A percentile compares a stretch with the other conserved stretches of the same genome.
Conservation (phyloP, 140 eudicot species). For the Senecio squalidus region DNA sequence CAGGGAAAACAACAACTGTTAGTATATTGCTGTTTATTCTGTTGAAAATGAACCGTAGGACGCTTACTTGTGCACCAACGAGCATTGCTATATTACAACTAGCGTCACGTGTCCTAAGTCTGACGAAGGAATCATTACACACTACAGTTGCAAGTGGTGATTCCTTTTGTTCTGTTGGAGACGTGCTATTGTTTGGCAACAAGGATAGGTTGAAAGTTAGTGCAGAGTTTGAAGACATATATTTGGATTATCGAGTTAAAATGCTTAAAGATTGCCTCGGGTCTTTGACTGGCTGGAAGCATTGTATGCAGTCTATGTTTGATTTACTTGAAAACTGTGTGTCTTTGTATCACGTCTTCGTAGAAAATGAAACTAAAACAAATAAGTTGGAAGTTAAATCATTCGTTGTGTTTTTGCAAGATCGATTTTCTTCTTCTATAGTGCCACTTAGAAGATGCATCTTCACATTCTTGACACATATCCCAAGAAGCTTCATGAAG, state of each 20-base stretch:
- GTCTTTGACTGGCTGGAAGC: slow-evolving; percentile 58
- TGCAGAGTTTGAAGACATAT: slow-evolving; percentile 45
- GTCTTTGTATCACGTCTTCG: slow-evolving; percentile 30
- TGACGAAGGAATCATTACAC: slow-evolving; percentile 12
- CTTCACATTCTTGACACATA: slow-evolving; percentile 41
- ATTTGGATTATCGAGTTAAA: slow-evolving; percentile 50
- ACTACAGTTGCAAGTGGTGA: slow-evolving; percentile 11
- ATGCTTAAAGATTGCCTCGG: slow-evolving; percentile 48
- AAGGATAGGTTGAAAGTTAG: slow-evolving; percentile 39
- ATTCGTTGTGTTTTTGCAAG: slow-evolving; percentile 35
- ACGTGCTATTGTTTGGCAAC: slow-evolving; percentile 60
- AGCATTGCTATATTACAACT: slow-evolving; percentile 55
- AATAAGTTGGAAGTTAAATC: slow-evolving; percentile 19
- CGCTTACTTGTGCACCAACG: slow-evolving; percentile 65
- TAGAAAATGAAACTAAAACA: slow-evolving; percentile 8
- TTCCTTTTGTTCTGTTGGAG: slow-evolving; percentile 33
- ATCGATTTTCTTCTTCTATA: slow-evolving; percentile 23
- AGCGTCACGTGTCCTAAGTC: slow-evolving; percentile 45
- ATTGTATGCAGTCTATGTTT: slow-evolving; percentile 42
- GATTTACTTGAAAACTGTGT: slow-evolving; percentile 56
- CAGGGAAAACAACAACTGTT: slow-evolving; percentile 67
- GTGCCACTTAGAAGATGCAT: slow-evolving; percentile 41
- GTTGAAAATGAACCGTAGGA: slow-evolving; percentile 43
- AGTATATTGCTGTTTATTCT: slow-evolving; percentile 41
- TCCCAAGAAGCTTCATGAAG: slow-evolving; percentile 31